Evolutionary conservation across 148 eudicot genomes (phyloP), one percentile per base, ranked within the genome.

Genomic region (Oxyria digyna): DNA sequence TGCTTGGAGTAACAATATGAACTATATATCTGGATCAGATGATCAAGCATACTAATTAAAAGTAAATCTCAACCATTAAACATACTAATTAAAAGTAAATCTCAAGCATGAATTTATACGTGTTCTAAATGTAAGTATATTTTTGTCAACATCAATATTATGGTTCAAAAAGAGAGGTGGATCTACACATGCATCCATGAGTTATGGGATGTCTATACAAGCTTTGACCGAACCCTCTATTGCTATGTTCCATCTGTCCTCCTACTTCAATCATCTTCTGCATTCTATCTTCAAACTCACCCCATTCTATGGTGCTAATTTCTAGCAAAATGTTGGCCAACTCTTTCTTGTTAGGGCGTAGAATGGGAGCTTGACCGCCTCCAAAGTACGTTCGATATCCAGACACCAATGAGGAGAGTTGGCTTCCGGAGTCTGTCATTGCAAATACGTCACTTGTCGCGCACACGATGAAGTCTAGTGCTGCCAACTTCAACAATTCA

Each of bases 341-440:
- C 69, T 86, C 82, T 77, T 86, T 94, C 86, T 85, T 90, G 89
- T 84, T 90, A 29, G 98, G 97, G 52, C 90, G 78, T 81, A 94
- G 69, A 12, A 72, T 85, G 14, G 97, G 98, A 75, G 95, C 96
- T 72, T 69, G 71, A 40, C 89, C 96, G 29, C 81, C 86, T 29
- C 96, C 98, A 71, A 83, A 86, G 75, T 93, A 93, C 48, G 88
- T 82, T 27, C 98, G 80, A 67, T 78, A 83, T 38, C 98, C 98
- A 6, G 90, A 85, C 41, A 90, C 98, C 20, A 90, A 74, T 49
- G 98, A 94, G 20, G 97, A 94, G 35, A 90, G 77, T 79, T 90
- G 95, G 82, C 97, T 90, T 62, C 98, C 97, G 3, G 98, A 86
- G 71, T 94, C 98, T 8, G 98, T 94, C 69, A 89, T 90, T 73